Base-by-base conservation (phyloP, 1,139 yeast genomes). In the Yamadazyma spencermartinsiae region DNA sequence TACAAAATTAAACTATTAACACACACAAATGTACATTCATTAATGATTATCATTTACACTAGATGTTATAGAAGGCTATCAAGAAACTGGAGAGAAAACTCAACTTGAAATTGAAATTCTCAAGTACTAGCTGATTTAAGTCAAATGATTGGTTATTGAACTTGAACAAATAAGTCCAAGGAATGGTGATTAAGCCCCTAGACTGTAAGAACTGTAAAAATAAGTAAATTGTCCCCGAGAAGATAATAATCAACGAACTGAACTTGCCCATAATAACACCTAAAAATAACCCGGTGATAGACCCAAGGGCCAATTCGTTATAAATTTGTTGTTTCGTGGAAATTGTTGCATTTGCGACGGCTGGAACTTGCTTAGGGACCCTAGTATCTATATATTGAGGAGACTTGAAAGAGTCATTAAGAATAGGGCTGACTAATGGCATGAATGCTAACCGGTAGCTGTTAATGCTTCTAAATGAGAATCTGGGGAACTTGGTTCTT, bases 181-280 rank as follows among this genome's bases (percentile, higher is more conserved):
- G 81, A 35, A 77, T 62, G 13, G 60, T 56, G 37, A 83, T 65
- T 36, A 82, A 64, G 12, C 82, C 80, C 45, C 86, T 64, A 33
- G 77, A 66, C 48, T 80, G 77, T 44, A 84, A 71, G 56, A 79
- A 84, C 58, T 80, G 85, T 12, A 76, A 43, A 20, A 78, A 61
- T 40, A 75, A 68, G 51, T 80, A 74, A 25, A 74, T 59, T 4
- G 80, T 65, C 28, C 81, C 66, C 1, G 80, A 58, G 36, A 80
- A 52, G 29, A 78, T 68, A 33, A 80, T 80, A 34, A 84, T 64
- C 20, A 80, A 70, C 23, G 79, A 70, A 41, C 83, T 74, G 42
- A 84, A 64, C 54, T 82, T 81, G n/a, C 90, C 89, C 15, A 77
- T 70, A 17, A 83, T 64, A 31, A 78, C 67, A 1, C 92, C 92